Conservation (phyloP, 345 rosid genomes). For the Lepidium africanum region DNA sequence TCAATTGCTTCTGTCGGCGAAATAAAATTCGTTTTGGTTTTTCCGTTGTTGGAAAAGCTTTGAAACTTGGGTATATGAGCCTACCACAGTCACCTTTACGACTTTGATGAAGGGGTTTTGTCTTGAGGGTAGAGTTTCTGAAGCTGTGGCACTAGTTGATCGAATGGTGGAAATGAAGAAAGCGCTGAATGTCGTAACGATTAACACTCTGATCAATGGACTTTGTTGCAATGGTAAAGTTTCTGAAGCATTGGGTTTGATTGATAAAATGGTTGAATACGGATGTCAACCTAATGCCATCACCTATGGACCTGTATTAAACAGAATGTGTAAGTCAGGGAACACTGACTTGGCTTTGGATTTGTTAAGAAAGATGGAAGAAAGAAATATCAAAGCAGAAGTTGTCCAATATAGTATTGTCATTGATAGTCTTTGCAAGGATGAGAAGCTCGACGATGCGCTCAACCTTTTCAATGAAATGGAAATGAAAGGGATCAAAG, state of each 20-base stretch:
- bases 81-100: neutral
- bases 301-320: neutral
- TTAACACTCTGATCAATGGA: neutral
- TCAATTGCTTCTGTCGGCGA: neutral
- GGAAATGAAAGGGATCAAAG: neutral
- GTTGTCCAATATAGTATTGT: neutral
- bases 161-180: neutral
- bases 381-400: neutral
- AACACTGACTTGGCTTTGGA: neutral
- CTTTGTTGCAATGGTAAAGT: neutral
- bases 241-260: neutral
- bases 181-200: neutral
- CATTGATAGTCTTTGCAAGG: neutral
- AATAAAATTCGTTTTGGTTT: neutral
- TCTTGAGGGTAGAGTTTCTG: neutral
- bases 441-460: neutral
- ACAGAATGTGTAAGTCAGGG: neutral
- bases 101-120: neutral
- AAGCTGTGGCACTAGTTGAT: neutral
- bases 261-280: neutral
- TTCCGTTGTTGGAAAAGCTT: neutral
- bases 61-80: neutral
- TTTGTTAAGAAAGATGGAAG: neutral
- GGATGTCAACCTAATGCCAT: neutral
- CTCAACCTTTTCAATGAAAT: neutral